These are phyloP conservation scores for Adiantum capillusveneris DNA, from an alignment of 75 land plant genomes.

Conservation along the genomic window DNA sequence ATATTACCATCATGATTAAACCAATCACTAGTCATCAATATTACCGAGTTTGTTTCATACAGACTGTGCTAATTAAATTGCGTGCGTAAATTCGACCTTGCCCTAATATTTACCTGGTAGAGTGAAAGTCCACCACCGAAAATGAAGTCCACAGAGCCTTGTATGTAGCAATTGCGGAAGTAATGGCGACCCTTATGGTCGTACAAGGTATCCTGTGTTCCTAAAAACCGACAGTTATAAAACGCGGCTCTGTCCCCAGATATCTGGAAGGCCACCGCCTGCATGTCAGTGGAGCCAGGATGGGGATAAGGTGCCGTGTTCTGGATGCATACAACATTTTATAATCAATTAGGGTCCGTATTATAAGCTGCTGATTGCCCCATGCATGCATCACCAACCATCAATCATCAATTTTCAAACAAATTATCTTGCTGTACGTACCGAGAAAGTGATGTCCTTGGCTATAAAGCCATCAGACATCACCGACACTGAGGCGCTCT, in stretches of 20 bases:
- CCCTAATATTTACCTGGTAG: slow-evolving; percentile 46
- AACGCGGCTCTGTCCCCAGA: slow-evolving; percentile 85
- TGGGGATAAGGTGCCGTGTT: slow-evolving; percentile 75
- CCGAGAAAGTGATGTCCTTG: slow-evolving; percentile 85
- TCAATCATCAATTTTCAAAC: not conserved
- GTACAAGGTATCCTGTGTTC: slow-evolving; percentile 82
- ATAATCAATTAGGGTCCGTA: too few relatives aligned
- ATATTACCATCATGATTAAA: too few relatives aligned
- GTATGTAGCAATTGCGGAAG: slow-evolving; percentile 79
- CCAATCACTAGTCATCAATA: too few relatives aligned
- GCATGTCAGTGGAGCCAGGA: slow-evolving; percentile 77
- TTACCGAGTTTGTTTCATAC: too few relatives aligned
- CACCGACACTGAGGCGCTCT: slow-evolving; percentile 75
- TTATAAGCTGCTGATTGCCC: not conserved
- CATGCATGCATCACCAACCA: too few relatives aligned
- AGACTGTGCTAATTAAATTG: not conserved
- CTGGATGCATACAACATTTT: slow-evolving; percentile 13
- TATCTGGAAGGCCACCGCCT: slow-evolving; percentile 74
- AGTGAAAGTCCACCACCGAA: slow-evolving; percentile 81
- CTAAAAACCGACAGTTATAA: slow-evolving; percentile 67
- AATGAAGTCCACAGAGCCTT: slow-evolving; percentile 88
- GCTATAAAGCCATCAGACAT: slow-evolving; percentile 63
- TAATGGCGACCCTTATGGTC: slow-evolving; percentile 86
- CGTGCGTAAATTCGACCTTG: not conserved
- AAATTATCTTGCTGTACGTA: slow-evolving; percentile 2